A percentile compares a stretch with the other conserved stretches of the same genome.
phyloP scores from a whole-genome alignment of 495 filamentous ascomycete species.

The Talaromyces ruber region DNA sequence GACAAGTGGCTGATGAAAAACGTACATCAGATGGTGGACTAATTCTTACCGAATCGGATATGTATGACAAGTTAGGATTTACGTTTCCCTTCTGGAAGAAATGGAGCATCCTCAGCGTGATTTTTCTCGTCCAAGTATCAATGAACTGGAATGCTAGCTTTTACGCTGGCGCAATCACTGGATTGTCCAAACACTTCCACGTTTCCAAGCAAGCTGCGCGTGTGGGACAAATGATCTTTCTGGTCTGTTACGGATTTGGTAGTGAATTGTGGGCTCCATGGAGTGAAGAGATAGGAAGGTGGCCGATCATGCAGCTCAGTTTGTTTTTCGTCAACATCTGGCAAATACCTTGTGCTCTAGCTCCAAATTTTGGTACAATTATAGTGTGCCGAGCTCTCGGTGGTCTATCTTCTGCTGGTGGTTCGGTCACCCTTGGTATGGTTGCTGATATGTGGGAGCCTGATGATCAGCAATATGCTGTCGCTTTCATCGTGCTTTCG shows the following conservation, averaged over 20 bases:
- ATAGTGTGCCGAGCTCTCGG: conserved; percentile 52
- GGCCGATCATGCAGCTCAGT: conserved; percentile 52
- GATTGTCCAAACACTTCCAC: conserved; percentile 46
- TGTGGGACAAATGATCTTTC: conserved; percentile 53
- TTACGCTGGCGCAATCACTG: conserved; percentile 49
- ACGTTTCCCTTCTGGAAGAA: conserved; percentile 50
- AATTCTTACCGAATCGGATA: conserved; percentile 49
- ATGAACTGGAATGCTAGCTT: conserved; percentile 71
- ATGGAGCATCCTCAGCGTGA: conserved; percentile 57
- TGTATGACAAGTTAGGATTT: conserved; percentile 51
- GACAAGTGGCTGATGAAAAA: conserved; percentile 1
- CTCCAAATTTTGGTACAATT: conserved; percentile 53
- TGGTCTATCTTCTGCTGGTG: conserved; percentile 59
- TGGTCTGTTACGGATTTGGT: conserved; percentile 60
- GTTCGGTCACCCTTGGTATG: conserved; percentile 66
- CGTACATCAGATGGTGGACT: conserved; percentile 31
- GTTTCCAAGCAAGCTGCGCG: conserved; percentile 51
- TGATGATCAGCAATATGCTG: conserved; percentile 46
- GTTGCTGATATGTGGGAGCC: conserved; percentile 62
- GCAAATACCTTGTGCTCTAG: conserved; percentile 55
- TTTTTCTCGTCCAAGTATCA: conserved; percentile 60
- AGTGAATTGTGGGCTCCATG: conserved; percentile 69
- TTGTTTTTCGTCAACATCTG: conserved; percentile 58
- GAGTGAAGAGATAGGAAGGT: conserved; percentile 60
- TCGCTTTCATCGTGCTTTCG: conserved; percentile 59